Base-by-base conservation (phyloP, 164 flowering plant species). In the Malania oleifera region DNA sequence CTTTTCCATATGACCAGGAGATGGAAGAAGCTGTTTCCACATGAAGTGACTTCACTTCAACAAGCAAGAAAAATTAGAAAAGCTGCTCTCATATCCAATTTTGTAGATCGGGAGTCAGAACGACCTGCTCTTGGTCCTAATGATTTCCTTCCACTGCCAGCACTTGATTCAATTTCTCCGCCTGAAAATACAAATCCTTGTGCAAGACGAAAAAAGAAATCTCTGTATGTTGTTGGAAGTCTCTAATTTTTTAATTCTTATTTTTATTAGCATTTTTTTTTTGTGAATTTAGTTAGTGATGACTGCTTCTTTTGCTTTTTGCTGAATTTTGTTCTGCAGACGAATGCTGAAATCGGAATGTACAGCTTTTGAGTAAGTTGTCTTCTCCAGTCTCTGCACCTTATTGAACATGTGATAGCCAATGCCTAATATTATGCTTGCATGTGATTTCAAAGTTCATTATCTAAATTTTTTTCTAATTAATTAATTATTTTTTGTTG, bases 81-180 rank as follows among this genome's bases (percentile, higher is more conserved):
- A 51, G 67, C 62, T 55, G 90, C 91, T 60, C 66, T 85, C n/a
- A 74, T 82, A 44, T 68, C 88, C 52, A 93, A 93, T 64, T 93
- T 93, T 73, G 99, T 90, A 29, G 97, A 88, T 64, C 72, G 97
- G 61, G 91, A 84, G 66, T 55, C 69, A 0, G 84, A 84, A 54
- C 76, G 96, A 43, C 92, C 98, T 66, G 75, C 82, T 39, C 82
- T 93, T 67, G 76, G 81, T 49, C 80, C 81, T 19, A 56, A 65
- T 57, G 95, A 87, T 70, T 84, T 90, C 65, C 44, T 73, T 52
- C 72, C 80, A 34, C 44, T 68, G 20, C 75, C 72, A 29, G 62
- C 39, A 23, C 26, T 22, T 31, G 15, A 49, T 52, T 17, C 70
- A 28, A 43, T 53, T 19, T 25, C 77, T 54, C 78, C 64, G 38